Evolutionary conservation across 345 rosid genomes (phyloP), one percentile per base, ranked within the genome.

Genomic region (Odontarrhena argentea): DNA sequence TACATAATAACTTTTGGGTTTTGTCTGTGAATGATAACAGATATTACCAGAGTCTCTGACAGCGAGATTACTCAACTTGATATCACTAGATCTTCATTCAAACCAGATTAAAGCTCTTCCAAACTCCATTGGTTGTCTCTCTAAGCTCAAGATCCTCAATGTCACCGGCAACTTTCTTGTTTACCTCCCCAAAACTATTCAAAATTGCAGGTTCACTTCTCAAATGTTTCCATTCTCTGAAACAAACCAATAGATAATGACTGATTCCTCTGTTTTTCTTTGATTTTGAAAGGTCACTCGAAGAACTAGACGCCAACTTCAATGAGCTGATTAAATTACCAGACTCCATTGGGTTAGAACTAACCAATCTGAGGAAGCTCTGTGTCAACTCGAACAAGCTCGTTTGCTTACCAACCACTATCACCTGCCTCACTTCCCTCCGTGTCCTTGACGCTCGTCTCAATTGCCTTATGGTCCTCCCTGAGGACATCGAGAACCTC

Each of bases 261-360:
- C 13, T n/a, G 3, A 13, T 30, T 65, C 9, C 30, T 26, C 15
- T 51, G 47, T 18, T 26, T 55, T 43, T 40, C 24, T 49, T 65
- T 44, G 5, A 57, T 65, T 49, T 48, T 48, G 57, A 10, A 13
- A 91, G 97, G 64, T 83, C 75, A 25, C 71, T 92, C 5, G 96
- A 86, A 79, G 98, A 92, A 55, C 35, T 92, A 70, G 84, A 87
- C 54, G 86, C 81, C 35, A 92, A 92, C 61, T 89, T 92, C 82
- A 89, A 89, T 86, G 81, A 83, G 82, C 84, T 92, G 5, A 67
- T 36, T 8, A 76, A 43, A 37, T 77, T 92, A 11, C 95, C 96
- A 15, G 86, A 89, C 35, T 73, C 65, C 2, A 78, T 92, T 0
- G 96, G 96, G 9, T 84, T 79, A 11, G 87, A 87, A 54, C 68